Evolutionary conservation across 768 basidiomycete genomes (phyloP), one percentile per base, ranked within the genome.

Genomic region (Rhodosporidiobolus odoratus): DNA sequence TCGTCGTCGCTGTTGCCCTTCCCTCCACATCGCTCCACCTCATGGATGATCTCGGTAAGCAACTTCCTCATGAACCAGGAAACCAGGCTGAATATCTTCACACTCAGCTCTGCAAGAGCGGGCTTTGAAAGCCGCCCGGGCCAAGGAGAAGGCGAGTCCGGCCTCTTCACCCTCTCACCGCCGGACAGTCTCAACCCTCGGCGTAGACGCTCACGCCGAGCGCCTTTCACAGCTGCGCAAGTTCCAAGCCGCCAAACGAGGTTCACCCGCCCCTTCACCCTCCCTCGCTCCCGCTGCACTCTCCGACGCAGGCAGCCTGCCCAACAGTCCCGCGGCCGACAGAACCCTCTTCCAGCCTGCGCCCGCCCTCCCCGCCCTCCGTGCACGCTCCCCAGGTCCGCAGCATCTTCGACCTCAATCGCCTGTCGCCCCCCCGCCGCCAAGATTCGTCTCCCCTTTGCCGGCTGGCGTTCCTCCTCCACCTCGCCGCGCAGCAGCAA

Each of bases 91-190:
- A 37, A 40, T 0, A 7, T 1, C 5, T 40, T 3, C 32, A 3
- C 50, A 19, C 27, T 34, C 60, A 65, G 64, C 59, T 4, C 27
- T 61, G 53, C 69, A 71, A 52, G 72, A 74, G 32, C 72, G 72
- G 10, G 65, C 65, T 3, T 62, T 58, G 23, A 74, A 74, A 23
- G 72, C 72, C 8, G 72, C 72, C 40, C 68, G 72, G 7, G 72
- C 72, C 6, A 67, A 64, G 38, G 72, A 74, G 45, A 74, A 70
- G 72, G 72, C 68, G 53, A 34, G 41, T 27, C n/a, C 15, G 30
- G 2, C 21, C 38, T 23, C 27, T 16, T 27, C 17, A 27, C 4
- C 13, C 43, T 45, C 19, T 35, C 30, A 27, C 57, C 45, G n/a
- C 19, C 13, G 19, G 16, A 47, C 27, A 19, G 8, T 13, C 50